phyloP scores from a whole-genome alignment of 441 rosid genomes.

The Eruca vesicaria region DNA sequence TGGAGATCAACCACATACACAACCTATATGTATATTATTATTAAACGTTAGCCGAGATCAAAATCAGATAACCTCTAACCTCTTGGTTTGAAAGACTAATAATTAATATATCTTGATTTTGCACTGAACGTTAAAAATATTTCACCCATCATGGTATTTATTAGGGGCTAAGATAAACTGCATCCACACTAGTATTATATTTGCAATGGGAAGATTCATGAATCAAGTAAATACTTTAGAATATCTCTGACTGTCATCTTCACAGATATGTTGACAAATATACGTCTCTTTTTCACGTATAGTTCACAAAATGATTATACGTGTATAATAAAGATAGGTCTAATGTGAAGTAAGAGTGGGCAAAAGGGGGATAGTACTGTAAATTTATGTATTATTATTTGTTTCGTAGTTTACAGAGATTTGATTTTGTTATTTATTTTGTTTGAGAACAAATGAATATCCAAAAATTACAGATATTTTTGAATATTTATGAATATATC shows the following conservation, averaged over 20 bases:
- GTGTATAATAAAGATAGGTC: slow-evolving; percentile 25
- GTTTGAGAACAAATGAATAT: too few species aligned
- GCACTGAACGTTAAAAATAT: background rate
- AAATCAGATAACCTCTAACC: background rate
- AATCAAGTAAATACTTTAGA: background rate
- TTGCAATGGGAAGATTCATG: background rate
- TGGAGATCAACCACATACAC: background rate
- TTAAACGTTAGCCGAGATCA: too few species aligned
- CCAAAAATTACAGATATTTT: too few species aligned
- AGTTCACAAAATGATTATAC: background rate
- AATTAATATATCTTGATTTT: background rate
- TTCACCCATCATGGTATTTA: background rate
- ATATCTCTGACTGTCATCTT: background rate
- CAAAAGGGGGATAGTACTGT: too few species aligned
- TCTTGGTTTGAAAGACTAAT: background rate
- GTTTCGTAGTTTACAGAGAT: too few species aligned
- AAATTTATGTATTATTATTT: too few species aligned
- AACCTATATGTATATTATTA: too few species aligned
- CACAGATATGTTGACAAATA: background rate
- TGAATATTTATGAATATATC: too few species aligned
- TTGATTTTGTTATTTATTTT: too few species aligned
- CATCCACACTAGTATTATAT: background rate
- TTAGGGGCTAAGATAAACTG: background rate
- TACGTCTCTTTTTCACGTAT: background rate
- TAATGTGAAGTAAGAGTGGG: too few species aligned